A percentile compares a stretch with the other conserved stretches of the same genome.
These are phyloP conservation scores for Cenchrus purpureus DNA, from an alignment of 176 grass and related monocot genomes.

Conservation along the genomic window DNA sequence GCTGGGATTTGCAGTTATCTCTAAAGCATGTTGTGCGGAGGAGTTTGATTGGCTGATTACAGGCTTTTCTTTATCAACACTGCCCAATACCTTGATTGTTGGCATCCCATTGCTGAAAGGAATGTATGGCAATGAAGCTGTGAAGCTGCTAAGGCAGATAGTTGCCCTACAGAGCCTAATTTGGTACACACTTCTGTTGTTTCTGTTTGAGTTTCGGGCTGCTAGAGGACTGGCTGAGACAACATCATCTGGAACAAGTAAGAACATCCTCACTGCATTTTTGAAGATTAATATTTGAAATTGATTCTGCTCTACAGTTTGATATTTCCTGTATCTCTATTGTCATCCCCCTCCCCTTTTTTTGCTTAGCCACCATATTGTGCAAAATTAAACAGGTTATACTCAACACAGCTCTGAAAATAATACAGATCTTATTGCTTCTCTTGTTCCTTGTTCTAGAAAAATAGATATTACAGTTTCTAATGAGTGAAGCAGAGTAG, in stretches of 20 bases:
- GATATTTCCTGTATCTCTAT: too few species aligned
- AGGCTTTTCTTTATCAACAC: conserved; percentile 81
- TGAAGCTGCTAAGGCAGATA: conserved; percentile 79
- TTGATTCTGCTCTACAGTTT: conserved; percentile 17
- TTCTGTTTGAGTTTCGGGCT: conserved; percentile 73
- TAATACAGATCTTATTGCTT: conserved; percentile 1
- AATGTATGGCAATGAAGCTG: conserved; percentile 90
- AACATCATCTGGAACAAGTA: conserved; percentile 66
- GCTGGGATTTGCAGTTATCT: conserved; percentile 52
- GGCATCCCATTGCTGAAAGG: conserved; percentile 91
- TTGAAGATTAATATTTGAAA: conserved; percentile 31
- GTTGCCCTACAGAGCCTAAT: conserved; percentile 90
- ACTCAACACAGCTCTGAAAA: conserved; percentile 2
- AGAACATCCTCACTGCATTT: conserved; percentile 39
- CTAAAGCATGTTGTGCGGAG: conserved; percentile 52
- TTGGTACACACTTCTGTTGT: conserved; percentile 80
- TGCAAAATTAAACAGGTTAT: conserved; percentile 14
- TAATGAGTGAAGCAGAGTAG: neutral
- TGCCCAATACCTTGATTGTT: conserved; percentile 91
- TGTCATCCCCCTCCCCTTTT: neutral
- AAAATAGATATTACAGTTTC: conserved; percentile 12
- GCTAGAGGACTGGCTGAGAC: conserved; percentile 49
- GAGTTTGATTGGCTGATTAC: conserved; percentile 85
- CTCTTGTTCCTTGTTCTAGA: neutral
- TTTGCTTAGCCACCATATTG: neutral